Conservation (phyloP, 1,284 basidiomycete genomes). For the Malassezia cuniculi region DNA sequence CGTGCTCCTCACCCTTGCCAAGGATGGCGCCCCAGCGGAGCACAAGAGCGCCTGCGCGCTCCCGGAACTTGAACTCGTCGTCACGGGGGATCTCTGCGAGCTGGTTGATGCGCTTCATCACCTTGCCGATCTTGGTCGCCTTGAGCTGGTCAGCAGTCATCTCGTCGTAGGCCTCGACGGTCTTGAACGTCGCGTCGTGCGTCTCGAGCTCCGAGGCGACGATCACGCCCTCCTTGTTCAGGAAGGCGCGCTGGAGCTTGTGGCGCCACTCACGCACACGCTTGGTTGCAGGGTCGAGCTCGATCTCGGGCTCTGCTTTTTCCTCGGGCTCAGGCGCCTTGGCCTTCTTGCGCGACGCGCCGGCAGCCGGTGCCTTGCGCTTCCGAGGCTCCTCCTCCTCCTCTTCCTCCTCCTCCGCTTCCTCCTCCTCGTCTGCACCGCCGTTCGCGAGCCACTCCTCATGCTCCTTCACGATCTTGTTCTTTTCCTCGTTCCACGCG, state of each 20-base stretch:
- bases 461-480: constrained; percentile 21
- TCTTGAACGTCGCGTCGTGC: constrained; percentile 64
- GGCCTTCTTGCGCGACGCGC: constrained; percentile 41
- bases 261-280: constrained; percentile 62
- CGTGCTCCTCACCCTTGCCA: neutral
- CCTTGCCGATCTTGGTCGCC: constrained; percentile 92
- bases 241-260: constrained; percentile 75
- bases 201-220: constrained; percentile 44
- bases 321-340: constrained; percentile 40
- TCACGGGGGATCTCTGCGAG: constrained; percentile 62
- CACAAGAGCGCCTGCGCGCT: constrained; percentile 52
- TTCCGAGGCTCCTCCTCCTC: constrained; percentile 60
- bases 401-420: constrained; percentile 48
- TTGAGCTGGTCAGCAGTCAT: constrained; percentile 71
- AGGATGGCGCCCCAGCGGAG: constrained; percentile 41
- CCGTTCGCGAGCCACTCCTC: constrained; percentile 52
- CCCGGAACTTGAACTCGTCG: constrained; percentile 71
- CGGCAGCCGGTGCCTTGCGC: constrained; percentile 50
- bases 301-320: constrained; percentile 50
- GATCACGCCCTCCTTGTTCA: constrained; percentile 51
- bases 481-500: constrained; percentile 45
- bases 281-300: constrained; percentile 53
- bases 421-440: constrained; percentile 49
- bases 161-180: constrained; percentile 64
- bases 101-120: constrained; percentile 82